Evolutionary conservation across 2,329 filamentous ascomycete species (phyloP).

Genomic region (Plenodomus tracheiphilus): DNA sequence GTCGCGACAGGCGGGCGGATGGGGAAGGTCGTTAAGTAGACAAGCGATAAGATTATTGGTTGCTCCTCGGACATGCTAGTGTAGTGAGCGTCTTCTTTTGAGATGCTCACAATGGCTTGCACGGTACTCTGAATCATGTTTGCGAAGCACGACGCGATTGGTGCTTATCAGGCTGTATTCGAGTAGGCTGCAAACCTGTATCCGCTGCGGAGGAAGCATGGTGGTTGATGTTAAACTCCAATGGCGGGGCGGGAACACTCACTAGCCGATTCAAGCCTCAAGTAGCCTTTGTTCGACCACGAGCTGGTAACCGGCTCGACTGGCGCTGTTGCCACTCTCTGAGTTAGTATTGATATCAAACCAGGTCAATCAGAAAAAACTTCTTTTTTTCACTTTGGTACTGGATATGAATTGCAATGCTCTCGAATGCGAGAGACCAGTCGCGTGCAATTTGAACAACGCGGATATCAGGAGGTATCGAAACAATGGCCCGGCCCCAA

Average conservation of each 20-base stretch:
- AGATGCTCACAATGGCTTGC: too few species aligned
- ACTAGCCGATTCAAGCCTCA: background rate
- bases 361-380: too few species aligned
- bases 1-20: background rate
- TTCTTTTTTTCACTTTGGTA: background rate
- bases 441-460: background rate
- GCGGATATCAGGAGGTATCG: background rate
- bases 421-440: background rate
- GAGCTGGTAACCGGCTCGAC: background rate
- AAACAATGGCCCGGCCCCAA: background rate
- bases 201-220: background rate
- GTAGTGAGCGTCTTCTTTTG: background rate
- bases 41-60: conserved; percentile 1
- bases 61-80: background rate
- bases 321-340: too few species aligned
- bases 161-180: background rate
- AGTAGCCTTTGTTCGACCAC: background rate
- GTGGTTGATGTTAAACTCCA: background rate
- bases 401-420: background rate
- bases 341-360: too few species aligned
- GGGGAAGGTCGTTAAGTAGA: conserved; percentile 8
- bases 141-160: background rate
- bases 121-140: too few species aligned
- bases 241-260: background rate
- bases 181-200: background rate